These are phyloP conservation scores for Elsinoe necatrix DNA, from an alignment of 2,329 filamentous ascomycete species.

Conservation along the genomic window DNA sequence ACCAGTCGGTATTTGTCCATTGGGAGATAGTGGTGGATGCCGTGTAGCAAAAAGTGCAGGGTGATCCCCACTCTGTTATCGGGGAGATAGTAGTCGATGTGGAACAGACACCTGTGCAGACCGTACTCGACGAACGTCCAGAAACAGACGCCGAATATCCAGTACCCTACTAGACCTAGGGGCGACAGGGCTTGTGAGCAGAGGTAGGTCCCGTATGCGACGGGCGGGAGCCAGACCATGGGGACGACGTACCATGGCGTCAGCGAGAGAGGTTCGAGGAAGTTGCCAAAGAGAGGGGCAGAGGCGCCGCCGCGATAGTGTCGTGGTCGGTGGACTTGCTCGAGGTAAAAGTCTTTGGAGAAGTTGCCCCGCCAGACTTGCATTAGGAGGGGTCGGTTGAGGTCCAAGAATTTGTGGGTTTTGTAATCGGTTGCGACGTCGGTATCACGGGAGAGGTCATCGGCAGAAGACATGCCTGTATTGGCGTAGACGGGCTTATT, in stretches of 20 bases:
- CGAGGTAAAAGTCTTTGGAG: slow-evolving; percentile 89
- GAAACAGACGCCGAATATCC: slow-evolving; percentile 60
- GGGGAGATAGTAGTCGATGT: slow-evolving; percentile 85
- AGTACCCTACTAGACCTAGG: slow-evolving; percentile 50
- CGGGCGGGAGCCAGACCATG: slow-evolving; percentile 70
- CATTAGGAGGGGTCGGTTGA: slow-evolving; percentile 72
- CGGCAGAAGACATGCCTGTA: slow-evolving; percentile 83
- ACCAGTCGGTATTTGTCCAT: slow-evolving; percentile 97
- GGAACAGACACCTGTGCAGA: slow-evolving; percentile 85
- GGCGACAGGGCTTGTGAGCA: slow-evolving; percentile 52
- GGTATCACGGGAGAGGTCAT: slow-evolving; percentile 80
- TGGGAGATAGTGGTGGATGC: slow-evolving; percentile 96
- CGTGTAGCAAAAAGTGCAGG: slow-evolving; percentile 85
- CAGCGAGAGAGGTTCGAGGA: slow-evolving; percentile 92
- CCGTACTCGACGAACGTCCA: slow-evolving; percentile 90
- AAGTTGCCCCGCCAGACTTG: slow-evolving; percentile 88
- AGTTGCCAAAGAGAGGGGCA: slow-evolving; percentile 92
- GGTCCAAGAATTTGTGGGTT: slow-evolving; percentile 86
- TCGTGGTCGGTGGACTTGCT: slow-evolving; percentile 89
- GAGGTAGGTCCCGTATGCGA: slow-evolving; percentile 62
- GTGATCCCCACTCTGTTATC: slow-evolving; percentile 85
- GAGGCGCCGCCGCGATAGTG: slow-evolving; percentile 92
- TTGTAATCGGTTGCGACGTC: slow-evolving; percentile 69
- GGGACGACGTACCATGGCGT: slow-evolving; percentile 93
- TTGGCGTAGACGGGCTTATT: slow-evolving; percentile 42